Conservation (phyloP, 2,329 filamentous ascomycete species). For the Cladorrhinum sp. region DNA sequence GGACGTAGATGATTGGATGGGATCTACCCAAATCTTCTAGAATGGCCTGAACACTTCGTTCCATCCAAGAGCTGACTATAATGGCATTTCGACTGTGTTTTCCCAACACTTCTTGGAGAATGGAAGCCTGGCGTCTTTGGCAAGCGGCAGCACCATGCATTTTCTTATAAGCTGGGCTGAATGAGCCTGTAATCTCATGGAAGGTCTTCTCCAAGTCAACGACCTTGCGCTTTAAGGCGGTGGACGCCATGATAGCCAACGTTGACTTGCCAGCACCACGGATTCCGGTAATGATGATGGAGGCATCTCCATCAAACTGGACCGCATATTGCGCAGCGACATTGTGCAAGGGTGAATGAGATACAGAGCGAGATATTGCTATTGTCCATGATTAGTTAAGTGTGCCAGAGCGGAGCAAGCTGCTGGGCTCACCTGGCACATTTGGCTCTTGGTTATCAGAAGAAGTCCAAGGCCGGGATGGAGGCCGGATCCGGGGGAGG, state of each 20-base stretch:
- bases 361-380: constrained; percentile 22
- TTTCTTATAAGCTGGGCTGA: constrained; percentile 62
- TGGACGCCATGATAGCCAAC: constrained; percentile 70
- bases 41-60: constrained; percentile 57
- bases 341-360: constrained; percentile 16
- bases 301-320: constrained; percentile 58
- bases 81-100: constrained; percentile 60
- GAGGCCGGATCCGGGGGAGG: constrained; percentile 3
- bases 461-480: constrained; percentile 6
- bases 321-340: constrained; percentile 24
- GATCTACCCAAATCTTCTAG: constrained; percentile 60
- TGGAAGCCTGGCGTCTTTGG: constrained; percentile 58
- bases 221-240: constrained; percentile 64
- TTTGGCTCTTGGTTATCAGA: constrained; percentile 5
- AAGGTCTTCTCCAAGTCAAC: constrained; percentile 69
- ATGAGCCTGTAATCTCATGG: constrained; percentile 58
- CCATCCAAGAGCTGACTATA: constrained; percentile 71
- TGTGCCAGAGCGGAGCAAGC: background rate
- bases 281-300: constrained; percentile 70
- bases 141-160: constrained; percentile 60
- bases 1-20: constrained; percentile 69
- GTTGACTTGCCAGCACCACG: constrained; percentile 74
- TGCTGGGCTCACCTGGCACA: background rate
- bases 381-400: background rate
- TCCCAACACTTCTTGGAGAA: constrained; percentile 58